Base-by-base conservation (phyloP, 352 stramenopile genomes). In the Phytopythium aichiense region DNA sequence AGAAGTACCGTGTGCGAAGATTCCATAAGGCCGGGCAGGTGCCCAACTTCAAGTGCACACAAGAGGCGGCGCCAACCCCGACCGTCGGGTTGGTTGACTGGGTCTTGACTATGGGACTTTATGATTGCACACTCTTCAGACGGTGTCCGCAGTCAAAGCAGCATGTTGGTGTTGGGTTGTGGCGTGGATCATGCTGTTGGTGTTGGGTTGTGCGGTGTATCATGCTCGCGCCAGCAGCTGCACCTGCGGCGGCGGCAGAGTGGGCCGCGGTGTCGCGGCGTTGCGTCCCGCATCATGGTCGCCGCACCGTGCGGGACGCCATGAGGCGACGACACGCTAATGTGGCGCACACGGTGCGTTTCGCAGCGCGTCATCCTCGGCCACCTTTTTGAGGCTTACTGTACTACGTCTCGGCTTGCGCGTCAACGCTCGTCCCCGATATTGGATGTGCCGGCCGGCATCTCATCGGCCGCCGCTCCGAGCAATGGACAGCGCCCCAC, bases 21-120 rank as follows among this genome's bases (percentile, higher is more conserved):
- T n/a, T 52, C 8, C 30, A 52, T 52, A 52, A 13, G n/a, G 9
- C 45, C 45, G 22, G 22, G 5, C 45, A 18, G 18, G 13, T 23
- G 13, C 51, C 20, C 20, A 57, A 45, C 51, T 57, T 57, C 51
- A 57, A 57, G 51, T 57, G 51, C 51, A 56, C 50, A 49, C 42
- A 49, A 49, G 16, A 15, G 40, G 40, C 40, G 28, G 28, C 40
- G 40, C 22, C 40, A 22, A 45, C 40, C 8, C n/a, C n/a, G n/a
- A 15, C 35, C 3, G 18, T 43, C 38, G 38, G 13, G 12, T 7
- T 12, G 13, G 38, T 43, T 43, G 28, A 5, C 7, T 5, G 28
- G 28, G 28, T 5, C 28, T 31, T 31, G 28, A 31, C 2, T 31
- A 7, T 31, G 28, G 28, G 0, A 0, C 40, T 7, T 45, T 20